phyloP scores from a whole-genome alignment of 345 rosid species.

The Anacardium occidentale region DNA sequence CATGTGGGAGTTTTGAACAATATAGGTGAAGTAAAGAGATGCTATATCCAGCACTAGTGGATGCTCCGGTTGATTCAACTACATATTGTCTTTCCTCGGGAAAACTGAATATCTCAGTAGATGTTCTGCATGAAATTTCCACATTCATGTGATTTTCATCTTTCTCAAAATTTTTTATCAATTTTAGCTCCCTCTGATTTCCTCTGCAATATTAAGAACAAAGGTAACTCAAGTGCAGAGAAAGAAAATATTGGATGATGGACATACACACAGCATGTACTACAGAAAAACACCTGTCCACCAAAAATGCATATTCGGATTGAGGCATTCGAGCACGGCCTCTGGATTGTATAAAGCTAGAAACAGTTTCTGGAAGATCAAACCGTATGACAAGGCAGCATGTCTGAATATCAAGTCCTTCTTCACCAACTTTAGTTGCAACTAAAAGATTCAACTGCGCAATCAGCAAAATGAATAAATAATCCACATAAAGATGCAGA shows the following conservation, averaged over 20 bases:
- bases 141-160: conserved; percentile 64
- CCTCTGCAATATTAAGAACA: conserved; percentile 52
- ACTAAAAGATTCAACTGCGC: conserved; percentile 86
- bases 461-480: conserved; percentile 22
- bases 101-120: conserved; percentile 44
- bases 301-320: conserved; percentile 93
- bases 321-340: conserved; percentile 96
- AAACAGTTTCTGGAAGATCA: conserved; percentile 93
- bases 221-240: conserved; percentile 10
- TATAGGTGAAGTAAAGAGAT: conserved; percentile 72
- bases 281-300: conserved; percentile 58
- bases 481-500: neutral
- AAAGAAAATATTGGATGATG: conserved; percentile 16
- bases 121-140: conserved; percentile 72
- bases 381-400: conserved; percentile 95
- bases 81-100: conserved; percentile 57
- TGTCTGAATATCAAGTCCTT: conserved; percentile 95
- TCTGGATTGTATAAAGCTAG: conserved; percentile 97
- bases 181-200: conserved; percentile 63
- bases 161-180: conserved; percentile 56
- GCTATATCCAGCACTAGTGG: conserved; percentile 74
- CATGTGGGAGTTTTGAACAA: conserved; percentile 90
- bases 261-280: conserved; percentile 16
- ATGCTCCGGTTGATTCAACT: conserved; percentile 78
- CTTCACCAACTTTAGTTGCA: conserved; percentile 98